Conservation (phyloP, 2,329 filamentous ascomycete genomes). For the Colletotrichum limetticola region DNA sequence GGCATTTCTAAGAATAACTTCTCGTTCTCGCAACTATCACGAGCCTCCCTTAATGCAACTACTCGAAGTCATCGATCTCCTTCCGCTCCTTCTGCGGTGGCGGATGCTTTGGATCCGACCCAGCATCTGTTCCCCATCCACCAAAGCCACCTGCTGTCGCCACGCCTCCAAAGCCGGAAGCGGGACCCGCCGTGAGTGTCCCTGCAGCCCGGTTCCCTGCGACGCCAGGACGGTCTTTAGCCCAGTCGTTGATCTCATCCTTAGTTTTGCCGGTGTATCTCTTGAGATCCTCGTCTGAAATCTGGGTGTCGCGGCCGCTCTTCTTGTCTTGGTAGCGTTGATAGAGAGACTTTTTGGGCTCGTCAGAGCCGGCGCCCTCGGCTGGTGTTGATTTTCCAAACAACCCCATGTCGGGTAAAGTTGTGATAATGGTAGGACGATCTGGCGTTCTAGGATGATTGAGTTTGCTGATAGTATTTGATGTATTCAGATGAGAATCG, state of each 20-base stretch:
- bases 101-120: constrained; percentile 49
- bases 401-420: not conserved
- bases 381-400: constrained; percentile 15
- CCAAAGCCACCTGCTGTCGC: constrained; percentile 44
- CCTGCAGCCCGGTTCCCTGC: constrained; percentile 52
- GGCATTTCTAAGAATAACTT: not conserved
- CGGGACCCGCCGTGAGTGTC: constrained; percentile 42
- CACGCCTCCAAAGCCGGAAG: constrained; percentile 44
- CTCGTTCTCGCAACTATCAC: constrained; percentile 3
- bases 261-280: constrained; percentile 54
- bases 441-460: not conserved
- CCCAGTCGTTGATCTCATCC: constrained; percentile 47
- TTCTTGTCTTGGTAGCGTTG: constrained; percentile 46
- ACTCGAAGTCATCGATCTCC: constrained; percentile 10
- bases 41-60: not conserved
- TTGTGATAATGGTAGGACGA: not conserved
- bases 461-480: not conserved
- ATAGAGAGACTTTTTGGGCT: constrained; percentile 45
- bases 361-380: not conserved
- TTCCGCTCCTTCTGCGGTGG: constrained; percentile 36
- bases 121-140: constrained; percentile 47
- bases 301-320: constrained; percentile 38
- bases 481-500: not conserved
- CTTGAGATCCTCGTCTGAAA: constrained; percentile 51
- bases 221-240: constrained; percentile 50